phyloP scores from a whole-genome alignment of 129 eudicot species.

The Lonicera japonica region DNA sequence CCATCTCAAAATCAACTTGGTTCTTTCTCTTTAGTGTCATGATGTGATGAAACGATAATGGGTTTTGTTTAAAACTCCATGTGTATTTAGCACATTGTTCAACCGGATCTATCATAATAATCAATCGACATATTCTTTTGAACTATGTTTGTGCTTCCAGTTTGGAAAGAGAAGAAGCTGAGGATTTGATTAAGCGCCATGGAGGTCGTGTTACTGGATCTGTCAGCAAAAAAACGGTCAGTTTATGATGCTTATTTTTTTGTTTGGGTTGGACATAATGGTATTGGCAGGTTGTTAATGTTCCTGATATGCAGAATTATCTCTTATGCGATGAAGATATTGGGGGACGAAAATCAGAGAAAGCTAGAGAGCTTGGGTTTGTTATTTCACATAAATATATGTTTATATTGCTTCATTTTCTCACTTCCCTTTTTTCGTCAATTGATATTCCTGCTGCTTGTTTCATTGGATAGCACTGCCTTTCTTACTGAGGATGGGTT shows the following conservation, averaged over 20 bases:
- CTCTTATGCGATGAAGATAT: conserved; percentile 98
- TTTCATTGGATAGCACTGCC: conserved; percentile 38
- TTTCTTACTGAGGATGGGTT: conserved; percentile 92
- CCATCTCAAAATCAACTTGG: background rate
- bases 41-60: background rate
- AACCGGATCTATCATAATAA: background rate
- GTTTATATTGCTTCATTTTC: background rate
- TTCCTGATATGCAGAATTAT: conserved; percentile 52
- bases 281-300: conserved; percentile 10
- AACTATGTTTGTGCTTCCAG: conserved; percentile 31
- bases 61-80: background rate
- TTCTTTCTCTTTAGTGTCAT: background rate
- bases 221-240: conserved; percentile 96
- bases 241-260: conserved; percentile 8
- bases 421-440: background rate
- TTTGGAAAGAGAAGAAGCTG: conserved; percentile 99
- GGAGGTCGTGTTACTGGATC: conserved; percentile 98
- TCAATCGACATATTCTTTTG: background rate
- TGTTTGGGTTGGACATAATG: background rate
- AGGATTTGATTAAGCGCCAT: conserved; percentile 85
- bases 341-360: conserved; percentile 77
- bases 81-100: background rate
- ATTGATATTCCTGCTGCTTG: conserved; percentile 6
- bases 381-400: conserved; percentile 12
- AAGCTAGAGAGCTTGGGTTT: conserved; percentile 92